Conservation (phyloP, 768 basidiomycete species). For the Kwoniella dejecticola region DNA sequence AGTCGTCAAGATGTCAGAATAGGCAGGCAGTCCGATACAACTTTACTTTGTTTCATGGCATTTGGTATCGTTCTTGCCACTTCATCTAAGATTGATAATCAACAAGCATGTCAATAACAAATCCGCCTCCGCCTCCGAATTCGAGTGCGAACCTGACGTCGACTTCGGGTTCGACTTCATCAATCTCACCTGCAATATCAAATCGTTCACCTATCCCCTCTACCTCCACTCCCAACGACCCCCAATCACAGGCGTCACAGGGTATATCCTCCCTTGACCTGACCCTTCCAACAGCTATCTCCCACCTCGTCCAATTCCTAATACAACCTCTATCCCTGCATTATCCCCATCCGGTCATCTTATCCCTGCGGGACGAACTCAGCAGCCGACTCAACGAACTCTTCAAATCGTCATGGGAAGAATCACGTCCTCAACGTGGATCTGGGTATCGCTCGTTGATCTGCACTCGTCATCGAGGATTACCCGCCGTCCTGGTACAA, state of each 20-base stretch:
- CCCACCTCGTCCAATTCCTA: constrained; percentile 42
- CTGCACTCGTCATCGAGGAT: constrained; percentile 32
- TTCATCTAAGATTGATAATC: too few relatives aligned
- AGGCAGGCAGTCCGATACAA: too few relatives aligned
- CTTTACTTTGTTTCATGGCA: too few relatives aligned
- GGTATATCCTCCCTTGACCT: constrained; percentile 20
- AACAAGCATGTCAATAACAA: too few relatives aligned
- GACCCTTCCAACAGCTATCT: constrained; percentile 39
- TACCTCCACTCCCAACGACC: background rate
- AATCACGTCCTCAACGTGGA: constrained; percentile 38
- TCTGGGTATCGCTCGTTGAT: constrained; percentile 54
- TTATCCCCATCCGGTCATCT: constrained; percentile 36
- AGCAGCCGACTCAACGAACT: constrained; percentile 20
- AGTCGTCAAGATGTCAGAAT: background rate
- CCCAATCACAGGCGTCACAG: background rate
- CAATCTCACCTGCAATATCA: background rate
- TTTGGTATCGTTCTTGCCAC: too few relatives aligned
- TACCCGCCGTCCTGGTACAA: constrained; percentile 40
- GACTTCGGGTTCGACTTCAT: too few relatives aligned
- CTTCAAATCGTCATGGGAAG: constrained; percentile 49
- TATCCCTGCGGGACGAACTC: constrained; percentile 32
- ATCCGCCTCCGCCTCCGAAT: too few relatives aligned
- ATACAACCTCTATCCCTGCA: constrained; percentile 35
- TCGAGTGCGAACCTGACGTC: too few relatives aligned
- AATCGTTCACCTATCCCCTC: background rate